These are phyloP conservation scores for Penicillium vulpinum DNA, from an alignment of 2,329 filamentous ascomycete species.

Conservation along the genomic window DNA sequence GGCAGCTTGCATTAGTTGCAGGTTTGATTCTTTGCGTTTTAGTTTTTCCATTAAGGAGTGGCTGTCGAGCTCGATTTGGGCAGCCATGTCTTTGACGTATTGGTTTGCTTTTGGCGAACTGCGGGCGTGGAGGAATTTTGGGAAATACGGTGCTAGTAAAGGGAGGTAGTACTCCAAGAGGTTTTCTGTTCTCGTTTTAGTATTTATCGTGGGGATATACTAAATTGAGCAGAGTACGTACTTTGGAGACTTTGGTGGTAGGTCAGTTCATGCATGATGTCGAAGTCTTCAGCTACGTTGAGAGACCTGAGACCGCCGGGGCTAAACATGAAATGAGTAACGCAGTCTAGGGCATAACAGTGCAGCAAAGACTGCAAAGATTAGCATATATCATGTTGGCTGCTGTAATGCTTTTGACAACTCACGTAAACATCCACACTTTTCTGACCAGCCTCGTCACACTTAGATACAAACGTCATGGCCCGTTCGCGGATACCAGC, in stretches of 20 bases:
- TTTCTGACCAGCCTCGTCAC: slow-evolving; percentile 43
- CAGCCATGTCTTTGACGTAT: slow-evolving; percentile 58
- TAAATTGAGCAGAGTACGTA: slow-evolving; percentile 39
- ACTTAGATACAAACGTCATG: slow-evolving; percentile 56
- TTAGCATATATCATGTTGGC: not conserved
- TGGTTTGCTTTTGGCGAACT: slow-evolving; percentile 60
- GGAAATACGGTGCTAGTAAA: slow-evolving; percentile 48
- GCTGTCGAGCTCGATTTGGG: slow-evolving; percentile 48
- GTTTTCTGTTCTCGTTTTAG: slow-evolving; percentile 49
- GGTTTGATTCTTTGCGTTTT: slow-evolving; percentile 51
- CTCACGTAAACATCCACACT: slow-evolving; percentile 63
- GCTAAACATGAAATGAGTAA: slow-evolving; percentile 69
- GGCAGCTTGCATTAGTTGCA: slow-evolving; percentile 58
- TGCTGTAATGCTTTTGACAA: slow-evolving; percentile 17
- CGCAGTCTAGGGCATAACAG: slow-evolving; percentile 68
- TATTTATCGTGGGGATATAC: not conserved
- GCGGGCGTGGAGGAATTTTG: slow-evolving; percentile 55
- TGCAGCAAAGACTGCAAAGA: slow-evolving; percentile 51
- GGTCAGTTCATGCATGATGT: slow-evolving; percentile 68
- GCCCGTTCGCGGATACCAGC: slow-evolving; percentile 61
- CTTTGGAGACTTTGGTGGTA: slow-evolving; percentile 68
- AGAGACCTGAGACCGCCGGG: slow-evolving; percentile 65
- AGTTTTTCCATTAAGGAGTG: slow-evolving; percentile 63
- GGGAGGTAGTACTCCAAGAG: slow-evolving; percentile 61
- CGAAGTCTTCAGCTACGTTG: slow-evolving; percentile 55